Evolutionary conservation across 257 asterid species (phyloP), one percentile per base, ranked within the genome.

Genomic region (Henckelia pumila): DNA sequence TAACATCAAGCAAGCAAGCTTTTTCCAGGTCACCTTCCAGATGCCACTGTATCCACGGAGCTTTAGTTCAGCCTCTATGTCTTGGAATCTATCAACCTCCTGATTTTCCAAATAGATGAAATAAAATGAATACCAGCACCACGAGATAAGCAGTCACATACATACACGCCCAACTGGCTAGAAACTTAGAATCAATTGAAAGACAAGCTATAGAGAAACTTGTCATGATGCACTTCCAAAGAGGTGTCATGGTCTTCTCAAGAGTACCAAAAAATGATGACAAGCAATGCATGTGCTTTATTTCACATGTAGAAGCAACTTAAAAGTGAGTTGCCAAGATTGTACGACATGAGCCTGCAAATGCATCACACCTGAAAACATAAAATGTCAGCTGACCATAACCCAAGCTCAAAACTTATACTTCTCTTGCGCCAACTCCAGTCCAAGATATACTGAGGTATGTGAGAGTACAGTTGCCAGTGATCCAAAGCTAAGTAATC

Each of bases 71-170:
- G 81, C 85, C 84, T 79, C 86, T 53, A 93, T 62, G 78, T 93
- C 99, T 67, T 83, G 87, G 69, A 93, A 93, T 81, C 87, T 88
- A 77, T 93, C 99, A 69, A 93, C 96, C 84, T 93, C 99, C 99
- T 93, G 94, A n/a, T n/a, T n/a, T n/a, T n/a, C n/a, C 61, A 74
- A 79, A 71, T 28, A 59, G 69, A 60, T 16, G 30, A 60, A 21
- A 19, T n/a, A 17, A 56, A 60, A 75, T 20, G 63, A 14, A 57
- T 32, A 73, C 30, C 50, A 69, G 62, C 47, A n/a, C 25, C 10
- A 62, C 29, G 67, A 44, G 69, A 56, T 66, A 72, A 56, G 59
- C 26, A 69, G 35, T 63, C 22, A 35, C 8, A 23, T 2, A 56
- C 50, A 59, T n/a, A 13, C n/a, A 40, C 35, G 5, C 35, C 2